These are phyloP conservation scores for Neonectria faginata DNA, from an alignment of 2,329 filamentous ascomycete genomes.

Conservation along the genomic window DNA sequence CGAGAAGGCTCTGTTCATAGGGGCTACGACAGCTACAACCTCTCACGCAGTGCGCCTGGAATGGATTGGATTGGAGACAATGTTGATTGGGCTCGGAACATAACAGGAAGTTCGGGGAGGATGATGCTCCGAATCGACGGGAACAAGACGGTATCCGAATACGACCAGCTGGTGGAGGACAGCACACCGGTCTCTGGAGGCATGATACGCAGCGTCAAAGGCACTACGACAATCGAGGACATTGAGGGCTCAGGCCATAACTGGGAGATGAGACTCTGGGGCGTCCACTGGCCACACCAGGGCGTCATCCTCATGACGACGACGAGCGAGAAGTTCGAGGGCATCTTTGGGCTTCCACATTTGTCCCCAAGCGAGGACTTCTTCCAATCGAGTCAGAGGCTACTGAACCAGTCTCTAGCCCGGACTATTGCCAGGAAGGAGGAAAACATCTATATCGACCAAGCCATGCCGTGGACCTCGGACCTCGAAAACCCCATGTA, in stretches of 20 bases:
- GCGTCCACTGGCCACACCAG: slow-evolving; percentile 85
- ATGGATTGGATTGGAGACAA: slow-evolving; percentile 72
- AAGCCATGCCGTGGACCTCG: slow-evolving; percentile 81
- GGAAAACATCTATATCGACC: slow-evolving; percentile 63
- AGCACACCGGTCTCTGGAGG: slow-evolving; percentile 57
- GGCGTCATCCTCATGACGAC: slow-evolving; percentile 86
- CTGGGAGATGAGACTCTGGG: slow-evolving; percentile 84
- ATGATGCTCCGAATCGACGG: slow-evolving; percentile 75
- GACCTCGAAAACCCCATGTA: slow-evolving; percentile 72
- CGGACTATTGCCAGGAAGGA: slow-evolving; percentile 75
- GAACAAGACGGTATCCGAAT: slow-evolving; percentile 61
- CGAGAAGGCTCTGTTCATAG: slow-evolving; percentile 61
- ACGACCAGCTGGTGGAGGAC: slow-evolving; percentile 54
- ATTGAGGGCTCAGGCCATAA: slow-evolving; percentile 73
- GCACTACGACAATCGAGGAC: slow-evolving; percentile 79
- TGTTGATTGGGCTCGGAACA: slow-evolving; percentile 79
- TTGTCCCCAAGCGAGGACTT: slow-evolving; percentile 72
- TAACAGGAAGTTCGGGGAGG: slow-evolving; percentile 78
- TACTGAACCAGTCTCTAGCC: slow-evolving; percentile 80
- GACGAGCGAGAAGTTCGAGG: slow-evolving; percentile 93
- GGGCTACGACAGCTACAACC: slow-evolving; percentile 67
- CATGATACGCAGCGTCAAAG: slow-evolving; percentile 76
- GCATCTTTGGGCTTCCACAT: slow-evolving; percentile 90
- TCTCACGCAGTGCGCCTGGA: slow-evolving; percentile 72
- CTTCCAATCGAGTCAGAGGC: slow-evolving; percentile 67